Evolutionary conservation across 345 rosid genomes (phyloP), one percentile per base, ranked within the genome.

Genomic region (Xanthoceras sorbifolium): DNA sequence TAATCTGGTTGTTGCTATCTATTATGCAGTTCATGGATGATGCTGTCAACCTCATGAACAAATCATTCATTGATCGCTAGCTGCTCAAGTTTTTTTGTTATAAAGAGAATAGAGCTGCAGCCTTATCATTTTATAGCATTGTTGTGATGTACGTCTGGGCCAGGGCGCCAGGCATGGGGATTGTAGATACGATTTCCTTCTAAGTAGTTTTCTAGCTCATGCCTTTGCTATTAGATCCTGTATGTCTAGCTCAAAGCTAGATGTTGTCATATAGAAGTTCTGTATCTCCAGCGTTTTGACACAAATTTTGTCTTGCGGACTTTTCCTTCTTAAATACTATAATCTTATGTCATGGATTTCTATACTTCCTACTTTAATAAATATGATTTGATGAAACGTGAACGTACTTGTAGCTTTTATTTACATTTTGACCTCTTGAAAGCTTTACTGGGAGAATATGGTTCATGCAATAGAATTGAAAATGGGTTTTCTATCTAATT

Each of bases 21-120:
- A n/a, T n/a, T n/a, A 18, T 90, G 90, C 92, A 92, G 97, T 91
- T 92, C 82, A 88, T 92, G 98, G 98, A 94, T 60, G 85, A 90
- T 25, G 98, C 97, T 18, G 91, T 91, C 28, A 80, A 84, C 82
- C 89, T 92, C 83, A 94, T 92, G 97, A 85, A 94, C 83, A 91
- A 92, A 85, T 91, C 97, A 3, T 94, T 94, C 82, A 84, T 88
- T 20, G 97, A 91, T 81, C 94, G 94, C 72, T 84, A 84, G 87
- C 61, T 28, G 81, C 32, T 38, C 28, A 55, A 54, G 31, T 14
- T 28, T 75, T 69, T 69, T 20, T 32, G 73, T 55, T 69, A n/a
- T 14, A 3, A 46, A 72, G 76, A 69, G 70, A 63, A 50, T 31
- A 66, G 64, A 40, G 80, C 69, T 46, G 67, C 75, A 20, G 34